phyloP scores from a whole-genome alignment of 176 grass and related monocot species.

The Triticum timopheevii region DNA sequence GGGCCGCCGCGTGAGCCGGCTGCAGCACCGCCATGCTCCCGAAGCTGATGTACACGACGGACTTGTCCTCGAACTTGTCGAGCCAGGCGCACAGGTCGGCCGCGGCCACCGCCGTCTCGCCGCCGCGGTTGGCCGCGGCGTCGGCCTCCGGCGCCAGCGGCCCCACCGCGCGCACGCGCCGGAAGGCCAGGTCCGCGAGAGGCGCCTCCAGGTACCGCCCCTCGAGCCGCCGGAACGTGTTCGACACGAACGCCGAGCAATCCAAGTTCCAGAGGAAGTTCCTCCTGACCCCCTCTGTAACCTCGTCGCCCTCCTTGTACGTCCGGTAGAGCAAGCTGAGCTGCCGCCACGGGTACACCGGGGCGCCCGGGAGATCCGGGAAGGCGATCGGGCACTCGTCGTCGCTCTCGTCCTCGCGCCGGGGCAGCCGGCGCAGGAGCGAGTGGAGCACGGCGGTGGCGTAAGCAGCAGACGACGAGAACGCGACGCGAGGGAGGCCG shows the following conservation, averaged over 20 bases:
- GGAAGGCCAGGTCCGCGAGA: slow-evolving; percentile 31
- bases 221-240: slow-evolving; percentile 50
- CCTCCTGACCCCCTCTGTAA: slow-evolving; percentile 33
- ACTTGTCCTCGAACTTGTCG: slow-evolving; percentile 38
- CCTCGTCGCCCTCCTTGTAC: slow-evolving; percentile 35
- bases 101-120: background rate
- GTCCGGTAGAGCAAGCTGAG: slow-evolving; percentile 30
- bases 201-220: slow-evolving; percentile 29
- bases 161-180: slow-evolving; percentile 40
- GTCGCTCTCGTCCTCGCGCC: slow-evolving; percentile 7
- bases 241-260: slow-evolving; percentile 35
- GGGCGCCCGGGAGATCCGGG: slow-evolving; percentile 23
- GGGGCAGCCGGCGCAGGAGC: slow-evolving; percentile 33
- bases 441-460: slow-evolving; percentile 25
- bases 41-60: slow-evolving; percentile 59
- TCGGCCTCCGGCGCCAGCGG: slow-evolving; percentile 35
- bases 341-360: slow-evolving; percentile 44
- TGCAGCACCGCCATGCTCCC: slow-evolving; percentile 44
- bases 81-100: slow-evolving; percentile 53
- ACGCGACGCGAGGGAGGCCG: slow-evolving; percentile 37
- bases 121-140: slow-evolving; percentile 19
- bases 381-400: slow-evolving; percentile 27
- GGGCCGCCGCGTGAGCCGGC: slow-evolving; percentile 19
- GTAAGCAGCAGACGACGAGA: slow-evolving; percentile 34
- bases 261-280: slow-evolving; percentile 54